Base-by-base conservation (phyloP, 78 protist genomes). In the Anaeramoeba ignava region DNA sequence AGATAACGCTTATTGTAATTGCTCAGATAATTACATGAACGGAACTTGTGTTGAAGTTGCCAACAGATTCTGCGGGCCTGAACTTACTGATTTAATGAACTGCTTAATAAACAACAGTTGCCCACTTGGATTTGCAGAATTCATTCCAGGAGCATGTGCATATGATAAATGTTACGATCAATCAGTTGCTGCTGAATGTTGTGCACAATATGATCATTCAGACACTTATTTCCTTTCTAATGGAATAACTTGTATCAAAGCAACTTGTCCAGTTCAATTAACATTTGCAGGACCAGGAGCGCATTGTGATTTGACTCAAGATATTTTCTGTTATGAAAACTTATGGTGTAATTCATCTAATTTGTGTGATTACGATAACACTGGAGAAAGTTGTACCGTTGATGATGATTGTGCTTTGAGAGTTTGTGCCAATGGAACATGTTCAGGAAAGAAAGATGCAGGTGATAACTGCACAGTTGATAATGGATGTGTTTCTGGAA, bases 321-420 rank as follows among this genome's bases (percentile, higher is more conserved):
- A 54, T 54, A 17, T 54, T 54, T 8, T 27, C 36, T 54, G 73
- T 54, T 54, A 54, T 54, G 73, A 54, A 54, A 54, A 54, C 73
- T 54, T 54, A 54, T 54, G 73, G 73, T 54, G 73, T 54, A 54
- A 54, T 54, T 54, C 73, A n/a, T n/a, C n/a, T n/a, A n/a, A n/a
- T n/a, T n/a, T n/a, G n/a, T 54, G 73, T 17, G 17, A 54, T 27
- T 54, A 27, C 8, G 73, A 54, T 17, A 54, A 54, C 17, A 54
- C 73, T 27, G 73, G 73, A 8, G 8, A 8, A 54, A 27, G 36
- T 54, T 54, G 73, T 54, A 54, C 8, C 73, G 17, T 8, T 54
- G 73, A 17, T 54, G 17, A 8, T 54, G 73, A 54, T 27, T 54
- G 73, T 54, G 8, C 8, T 54, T 8, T 8, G 17, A 17, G 73